Percentiles rank a stretch among this genome's conserved stretches.
phyloP scores from a whole-genome alignment of 2,329 filamentous ascomycete species.

The Aspergillus novofumigatus region DNA sequence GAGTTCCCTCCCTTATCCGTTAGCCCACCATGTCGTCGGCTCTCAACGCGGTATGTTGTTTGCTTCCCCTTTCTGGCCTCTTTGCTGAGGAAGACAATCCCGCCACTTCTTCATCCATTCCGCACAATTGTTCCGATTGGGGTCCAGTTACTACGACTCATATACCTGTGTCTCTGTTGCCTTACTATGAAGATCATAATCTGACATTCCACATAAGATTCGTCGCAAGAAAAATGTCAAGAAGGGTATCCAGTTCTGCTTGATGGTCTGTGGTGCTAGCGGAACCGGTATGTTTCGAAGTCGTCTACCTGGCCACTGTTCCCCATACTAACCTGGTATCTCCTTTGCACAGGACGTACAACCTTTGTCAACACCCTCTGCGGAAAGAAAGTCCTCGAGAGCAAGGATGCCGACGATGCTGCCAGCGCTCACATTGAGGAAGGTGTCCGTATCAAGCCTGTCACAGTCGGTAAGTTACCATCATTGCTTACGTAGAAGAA shows the following conservation, averaged over 20 bases:
- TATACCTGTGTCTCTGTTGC: not conserved
- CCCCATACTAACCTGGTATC: constrained; percentile 11
- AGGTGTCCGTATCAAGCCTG: constrained; percentile 95
- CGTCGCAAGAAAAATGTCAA: constrained; percentile 99
- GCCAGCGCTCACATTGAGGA: constrained; percentile 87
- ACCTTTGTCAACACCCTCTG: constrained; percentile 99
- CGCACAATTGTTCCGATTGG: constrained; percentile 14
- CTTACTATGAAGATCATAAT: constrained; percentile 8
- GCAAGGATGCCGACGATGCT: constrained; percentile 92
- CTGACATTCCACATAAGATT: constrained; percentile 69
- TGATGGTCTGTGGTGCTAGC: constrained; percentile 99
- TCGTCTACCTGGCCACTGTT: constrained; percentile 4
- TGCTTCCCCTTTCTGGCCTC: constrained; percentile 20
- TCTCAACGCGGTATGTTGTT: constrained; percentile 49
- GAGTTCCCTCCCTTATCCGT: constrained; percentile 17
- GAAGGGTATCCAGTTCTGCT: constrained; percentile 99
- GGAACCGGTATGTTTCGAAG: constrained; percentile 73
- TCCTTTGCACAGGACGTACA: constrained; percentile 66
- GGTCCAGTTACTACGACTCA: not conserved
- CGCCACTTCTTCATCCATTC: constrained; percentile 17
- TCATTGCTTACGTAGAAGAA: constrained; percentile 7
- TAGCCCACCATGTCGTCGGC: constrained; percentile 50
- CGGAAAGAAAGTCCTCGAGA: constrained; percentile 82
- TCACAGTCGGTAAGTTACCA: constrained; percentile 80
- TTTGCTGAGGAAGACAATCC: constrained; percentile 15